Conservation (phyloP, 108 stramenopile genomes). For the Aureococcus anophagefferens region DNA sequence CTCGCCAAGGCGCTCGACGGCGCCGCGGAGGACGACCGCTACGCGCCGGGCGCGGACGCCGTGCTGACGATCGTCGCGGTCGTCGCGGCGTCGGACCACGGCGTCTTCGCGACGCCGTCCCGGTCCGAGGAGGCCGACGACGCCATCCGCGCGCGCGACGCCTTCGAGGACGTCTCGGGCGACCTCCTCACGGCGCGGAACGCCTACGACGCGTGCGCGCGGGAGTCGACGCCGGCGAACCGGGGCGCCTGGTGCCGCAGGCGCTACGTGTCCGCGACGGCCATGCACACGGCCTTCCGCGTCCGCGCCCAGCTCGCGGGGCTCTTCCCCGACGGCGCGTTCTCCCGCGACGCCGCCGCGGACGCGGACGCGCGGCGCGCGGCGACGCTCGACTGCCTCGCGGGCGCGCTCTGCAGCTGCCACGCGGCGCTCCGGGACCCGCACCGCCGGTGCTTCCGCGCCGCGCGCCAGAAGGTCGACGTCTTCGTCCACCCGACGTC, state of each 20-base stretch:
- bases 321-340: background rate
- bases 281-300: background rate
- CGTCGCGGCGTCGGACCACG: background rate
- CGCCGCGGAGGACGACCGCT: background rate
- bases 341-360: background rate
- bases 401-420: background rate
- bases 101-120: background rate
- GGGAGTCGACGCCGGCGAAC: background rate
- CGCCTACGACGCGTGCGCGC: background rate
- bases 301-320: background rate
- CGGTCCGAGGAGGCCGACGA: background rate
- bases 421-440: background rate
- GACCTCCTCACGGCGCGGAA: background rate
- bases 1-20: constrained; percentile 27
- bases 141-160: background rate
- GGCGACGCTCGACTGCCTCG: background rate
- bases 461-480: background rate
- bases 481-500: background rate
- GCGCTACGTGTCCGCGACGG: background rate
- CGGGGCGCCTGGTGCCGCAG: background rate
- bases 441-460: background rate
- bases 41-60: too few species aligned
- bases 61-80: background rate
- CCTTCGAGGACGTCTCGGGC: background rate
- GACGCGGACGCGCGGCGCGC: background rate